Conservation (phyloP, 2,329 filamentous ascomycete genomes). For the Colletotrichum zoysiae region DNA sequence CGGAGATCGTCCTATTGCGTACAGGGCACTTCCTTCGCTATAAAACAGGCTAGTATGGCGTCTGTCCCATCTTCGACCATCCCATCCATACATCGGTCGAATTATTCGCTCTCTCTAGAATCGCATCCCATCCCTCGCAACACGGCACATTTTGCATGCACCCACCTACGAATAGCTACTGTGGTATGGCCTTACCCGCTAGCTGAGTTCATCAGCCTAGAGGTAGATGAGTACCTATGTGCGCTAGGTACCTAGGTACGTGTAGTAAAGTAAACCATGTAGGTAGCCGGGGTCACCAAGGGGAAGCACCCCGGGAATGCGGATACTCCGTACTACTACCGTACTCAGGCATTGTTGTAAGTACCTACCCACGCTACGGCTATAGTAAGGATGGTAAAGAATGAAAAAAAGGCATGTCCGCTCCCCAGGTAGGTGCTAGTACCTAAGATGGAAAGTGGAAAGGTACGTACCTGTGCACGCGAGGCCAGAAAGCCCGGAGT, state of each 20-base stretch:
- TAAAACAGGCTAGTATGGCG: slow-evolving; percentile 16
- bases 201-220: not conserved
- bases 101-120: slow-evolving; percentile 19
- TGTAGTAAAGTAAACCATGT: not conserved
- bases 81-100: slow-evolving; percentile 28
- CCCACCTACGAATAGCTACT: too few species aligned
- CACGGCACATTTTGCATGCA: slow-evolving; percentile 7
- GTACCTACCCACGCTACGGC: too few species aligned
- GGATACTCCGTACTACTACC: too few species aligned
- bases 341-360: too few species aligned
- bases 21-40: slow-evolving; percentile 15
- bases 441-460: too few species aligned
- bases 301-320: not conserved
- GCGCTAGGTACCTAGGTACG: not conserved
- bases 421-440: too few species aligned
- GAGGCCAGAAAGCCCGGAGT: too few species aligned
- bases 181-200: not conserved
- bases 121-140: not conserved
- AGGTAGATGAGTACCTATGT: not conserved
- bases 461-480: too few species aligned
- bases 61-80: slow-evolving; percentile 39
- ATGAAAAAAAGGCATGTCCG: too few species aligned
- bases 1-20: not conserved
- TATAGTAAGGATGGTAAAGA: too few species aligned
- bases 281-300: slow-evolving; percentile 1